phyloP scores from a whole-genome alignment of 768 basidiomycete genomes.

The Phaffia tasmanica region DNA sequence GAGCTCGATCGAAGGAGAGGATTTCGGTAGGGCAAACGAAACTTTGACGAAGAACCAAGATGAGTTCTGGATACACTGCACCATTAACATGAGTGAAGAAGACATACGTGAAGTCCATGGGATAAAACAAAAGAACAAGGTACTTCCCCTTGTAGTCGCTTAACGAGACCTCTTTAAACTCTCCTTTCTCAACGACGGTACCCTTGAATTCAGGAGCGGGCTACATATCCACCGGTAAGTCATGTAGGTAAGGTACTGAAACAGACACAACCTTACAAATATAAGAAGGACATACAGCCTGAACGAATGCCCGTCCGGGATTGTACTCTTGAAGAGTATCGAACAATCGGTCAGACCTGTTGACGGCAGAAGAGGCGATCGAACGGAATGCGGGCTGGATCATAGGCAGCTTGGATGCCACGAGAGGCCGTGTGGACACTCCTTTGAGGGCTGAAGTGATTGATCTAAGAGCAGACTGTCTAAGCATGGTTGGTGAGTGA shows the following conservation, averaged over 20 bases:
- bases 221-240: background rate
- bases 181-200: conserved; percentile 60
- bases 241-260: background rate
- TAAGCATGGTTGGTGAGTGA: conserved; percentile 1
- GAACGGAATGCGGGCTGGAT: background rate
- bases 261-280: background rate
- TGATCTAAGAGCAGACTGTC: background rate
- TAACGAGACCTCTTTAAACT: conserved; percentile 67
- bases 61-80: background rate
- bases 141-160: conserved; percentile 69
- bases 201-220: conserved; percentile 27
- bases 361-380: background rate
- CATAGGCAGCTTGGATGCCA: background rate
- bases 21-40: conserved; percentile 80
- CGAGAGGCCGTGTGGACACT: background rate
- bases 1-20: conserved; percentile 82
- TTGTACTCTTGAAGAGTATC: background rate
- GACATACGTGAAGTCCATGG: conserved; percentile 47
- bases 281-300: background rate
- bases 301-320: conserved; percentile 1
- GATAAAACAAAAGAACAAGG: conserved; percentile 92
- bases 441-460: background rate
- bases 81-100: background rate
- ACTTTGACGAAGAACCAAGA: conserved; percentile 8
- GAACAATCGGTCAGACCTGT: background rate